These are phyloP conservation scores for Botryotinia convoluta DNA, from an alignment of 2,329 filamentous ascomycete genomes.

Conservation along the genomic window DNA sequence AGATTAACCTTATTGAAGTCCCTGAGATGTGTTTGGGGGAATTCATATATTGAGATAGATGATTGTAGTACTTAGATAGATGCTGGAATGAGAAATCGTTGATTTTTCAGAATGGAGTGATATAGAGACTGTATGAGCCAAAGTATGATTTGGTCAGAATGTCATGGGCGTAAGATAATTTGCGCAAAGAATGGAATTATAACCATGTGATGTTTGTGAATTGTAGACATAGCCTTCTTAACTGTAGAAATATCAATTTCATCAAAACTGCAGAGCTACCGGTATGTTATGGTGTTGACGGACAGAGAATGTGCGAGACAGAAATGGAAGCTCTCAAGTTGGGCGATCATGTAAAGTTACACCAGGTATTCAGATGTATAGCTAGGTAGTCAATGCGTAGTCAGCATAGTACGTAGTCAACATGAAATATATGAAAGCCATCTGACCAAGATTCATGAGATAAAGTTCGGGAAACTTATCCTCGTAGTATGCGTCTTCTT, in stretches of 20 bases:
- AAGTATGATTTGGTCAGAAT: not conserved
- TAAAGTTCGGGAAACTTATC: not conserved
- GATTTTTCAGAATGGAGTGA: not conserved
- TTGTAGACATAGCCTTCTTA: not conserved
- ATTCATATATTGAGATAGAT: not conserved
- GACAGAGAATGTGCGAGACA: not conserved
- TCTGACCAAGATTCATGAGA: not conserved
- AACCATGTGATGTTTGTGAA: not conserved
- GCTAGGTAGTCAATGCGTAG: no score
- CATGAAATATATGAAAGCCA: not conserved
- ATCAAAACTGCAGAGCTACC: not conserved
- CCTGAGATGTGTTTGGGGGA: not conserved
- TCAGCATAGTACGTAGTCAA: no score
- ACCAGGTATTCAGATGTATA: no score
- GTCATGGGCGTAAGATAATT: not conserved
- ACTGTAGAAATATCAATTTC: not conserved
- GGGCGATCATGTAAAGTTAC: no score
- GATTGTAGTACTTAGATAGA: not conserved
- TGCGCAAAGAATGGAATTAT: not conserved
- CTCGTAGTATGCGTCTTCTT: not conserved
- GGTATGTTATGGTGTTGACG: not conserved
- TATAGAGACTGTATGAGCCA: not conserved
- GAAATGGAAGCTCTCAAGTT: no score
- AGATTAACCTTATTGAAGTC: not conserved
- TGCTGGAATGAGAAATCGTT: not conserved